Base-by-base conservation (phyloP, 1,284 basidiomycete species). In the Thelephora terrestris region DNA sequence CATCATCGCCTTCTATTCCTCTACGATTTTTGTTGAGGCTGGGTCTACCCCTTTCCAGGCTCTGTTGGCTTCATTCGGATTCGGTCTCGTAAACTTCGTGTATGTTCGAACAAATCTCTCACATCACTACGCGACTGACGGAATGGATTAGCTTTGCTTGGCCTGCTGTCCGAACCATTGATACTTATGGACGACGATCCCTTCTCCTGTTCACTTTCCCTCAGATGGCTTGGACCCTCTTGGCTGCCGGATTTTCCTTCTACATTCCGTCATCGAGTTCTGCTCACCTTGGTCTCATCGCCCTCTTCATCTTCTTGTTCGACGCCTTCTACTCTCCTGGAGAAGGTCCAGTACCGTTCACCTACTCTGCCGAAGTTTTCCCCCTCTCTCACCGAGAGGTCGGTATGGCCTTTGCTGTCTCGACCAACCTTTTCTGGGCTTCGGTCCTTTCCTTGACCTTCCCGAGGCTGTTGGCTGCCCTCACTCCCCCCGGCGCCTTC, bases 261-360 rank as follows among this genome's bases (percentile, higher is more conserved):
- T 72, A 58, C 51, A 71, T 73, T 25, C 70, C 71, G 2, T 62
- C 64, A 45, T 61, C 48, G 1, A 66, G 59, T 18, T 61, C 65
- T 0, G 71, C 66, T 9, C 70, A 69, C 42, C 60, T 79, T 32
- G 76, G 65, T 5, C 68, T 78, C 24, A 73, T 83, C 29, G 71
- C 78, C 1, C 59, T 79, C 7, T 79, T 79, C 43, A 73, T 84
- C 53, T 82, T 85, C 60, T 66, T 85, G 5, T 86, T 78, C 57
- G 69, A 69, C 1, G 68, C 76, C 48, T 74, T 74, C 43, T 87
- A 85, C 58, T 81, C 75, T 0, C 74, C 85, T 3, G 84, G 85
- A 21, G 84, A 86, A 64, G 87, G 88, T 0, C 89, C 90, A 5
- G 88, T 91, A 3, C 85, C 87, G 0, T 85, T 85, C 58, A 82